A percentile compares a stretch with the other conserved stretches of the same genome.
Conservation (phyloP, 2,329 filamentous ascomycete species). For the Aspergillus pseudotamarii region DNA sequence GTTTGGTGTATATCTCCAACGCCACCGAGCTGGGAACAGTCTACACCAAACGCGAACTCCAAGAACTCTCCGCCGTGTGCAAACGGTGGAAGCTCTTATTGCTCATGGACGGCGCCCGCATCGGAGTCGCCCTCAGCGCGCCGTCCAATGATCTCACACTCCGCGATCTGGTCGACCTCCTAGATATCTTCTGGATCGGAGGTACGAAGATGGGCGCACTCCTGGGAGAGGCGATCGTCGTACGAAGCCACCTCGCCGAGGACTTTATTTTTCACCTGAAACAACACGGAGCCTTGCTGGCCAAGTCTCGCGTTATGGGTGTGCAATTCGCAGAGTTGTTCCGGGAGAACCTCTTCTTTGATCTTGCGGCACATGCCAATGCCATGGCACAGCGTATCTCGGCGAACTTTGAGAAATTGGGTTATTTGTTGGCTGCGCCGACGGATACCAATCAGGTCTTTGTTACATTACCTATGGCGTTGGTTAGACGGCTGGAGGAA, state of each 20-base stretch:
- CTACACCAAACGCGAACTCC: constrained; percentile 49
- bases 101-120: constrained; percentile 54
- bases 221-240: constrained; percentile 55
- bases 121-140: constrained; percentile 49
- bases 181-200: constrained; percentile 59
- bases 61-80: constrained; percentile 48
- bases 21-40: constrained; percentile 56
- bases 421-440: constrained; percentile 47
- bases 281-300: constrained; percentile 54
- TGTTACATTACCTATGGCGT: constrained; percentile 43
- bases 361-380: constrained; percentile 51
- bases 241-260: constrained; percentile 48
- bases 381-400: constrained; percentile 49
- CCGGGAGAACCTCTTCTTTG: constrained; percentile 49
- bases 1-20: constrained; percentile 57
- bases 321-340: constrained; percentile 56
- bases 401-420: constrained; percentile 44
- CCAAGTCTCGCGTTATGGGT: constrained; percentile 54
- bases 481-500: constrained; percentile 47
- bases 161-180: constrained; percentile 50
- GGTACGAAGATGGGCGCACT: constrained; percentile 57
- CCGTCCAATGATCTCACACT: constrained; percentile 48
- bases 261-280: constrained; percentile 58
- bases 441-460: constrained; percentile 59
- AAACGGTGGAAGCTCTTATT: constrained; percentile 46